Conservation (phyloP, 805 yeast genomes). For the Kregervanrija delftensis region DNA sequence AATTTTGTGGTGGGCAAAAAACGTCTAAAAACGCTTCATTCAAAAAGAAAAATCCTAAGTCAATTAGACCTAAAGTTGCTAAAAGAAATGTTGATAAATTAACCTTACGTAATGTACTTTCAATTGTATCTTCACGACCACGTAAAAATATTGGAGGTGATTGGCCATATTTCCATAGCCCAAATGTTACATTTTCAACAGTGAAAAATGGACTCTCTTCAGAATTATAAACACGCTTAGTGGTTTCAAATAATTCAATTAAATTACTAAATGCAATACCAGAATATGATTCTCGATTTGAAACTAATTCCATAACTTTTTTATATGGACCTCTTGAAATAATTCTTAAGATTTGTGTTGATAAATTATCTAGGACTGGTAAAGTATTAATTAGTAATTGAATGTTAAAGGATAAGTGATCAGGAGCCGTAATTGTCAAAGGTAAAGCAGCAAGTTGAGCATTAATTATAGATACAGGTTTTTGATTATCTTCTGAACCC, state of each 20-base stretch:
- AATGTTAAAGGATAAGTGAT: constrained; percentile 49
- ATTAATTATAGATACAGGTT: constrained; percentile 20
- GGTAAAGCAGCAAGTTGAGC: constrained; percentile 60
- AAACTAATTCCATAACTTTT: constrained; percentile 62
- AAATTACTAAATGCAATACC: constrained; percentile 58
- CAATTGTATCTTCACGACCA: constrained; percentile 55
- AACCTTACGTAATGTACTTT: constrained; percentile 68
- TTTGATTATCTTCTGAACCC: constrained; percentile 10
- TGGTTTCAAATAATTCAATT: constrained; percentile 70
- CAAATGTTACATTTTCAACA: constrained; percentile 64
- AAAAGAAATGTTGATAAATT: constrained; percentile 82
- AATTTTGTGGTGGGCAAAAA: constrained; percentile 69
- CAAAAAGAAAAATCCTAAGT: constrained; percentile 80
- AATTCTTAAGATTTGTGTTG: constrained; percentile 71
- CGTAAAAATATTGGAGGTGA: constrained; percentile 50
- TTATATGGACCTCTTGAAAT: constrained; percentile 72
- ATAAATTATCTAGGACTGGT: constrained; percentile 73
- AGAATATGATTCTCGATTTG: constrained; percentile 59
- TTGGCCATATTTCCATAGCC: constrained; percentile 60
- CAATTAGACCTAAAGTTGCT: constrained; percentile 80
- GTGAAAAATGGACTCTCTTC: constrained; percentile 68
- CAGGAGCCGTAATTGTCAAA: constrained; percentile 49
- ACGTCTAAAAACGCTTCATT: constrained; percentile 81
- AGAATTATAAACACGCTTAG: constrained; percentile 58
- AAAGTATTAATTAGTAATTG: constrained; percentile 62